These are phyloP conservation scores for Exsudoporus frostii DNA, from an alignment of 768 basidiomycete species.

Conservation along the genomic window DNA sequence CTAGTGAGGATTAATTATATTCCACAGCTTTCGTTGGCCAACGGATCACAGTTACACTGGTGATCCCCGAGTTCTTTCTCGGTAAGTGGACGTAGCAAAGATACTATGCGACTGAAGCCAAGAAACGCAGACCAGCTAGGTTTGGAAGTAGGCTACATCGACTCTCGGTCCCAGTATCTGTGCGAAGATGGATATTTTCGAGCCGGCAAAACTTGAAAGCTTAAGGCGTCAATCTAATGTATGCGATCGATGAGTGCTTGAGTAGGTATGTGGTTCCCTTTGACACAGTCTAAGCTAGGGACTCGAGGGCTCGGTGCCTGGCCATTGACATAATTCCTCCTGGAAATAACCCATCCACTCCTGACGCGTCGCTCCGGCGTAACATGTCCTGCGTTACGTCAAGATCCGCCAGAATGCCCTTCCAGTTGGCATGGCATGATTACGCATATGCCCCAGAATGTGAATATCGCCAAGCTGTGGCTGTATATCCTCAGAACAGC, in stretches of 20 bases:
- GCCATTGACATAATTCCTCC: neutral
- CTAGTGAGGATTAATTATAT: neutral
- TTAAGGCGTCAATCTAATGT: no score
- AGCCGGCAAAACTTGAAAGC: neutral
- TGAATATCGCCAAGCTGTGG: conserved; percentile 13
- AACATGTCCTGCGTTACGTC: neutral
- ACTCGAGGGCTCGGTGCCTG: neutral
- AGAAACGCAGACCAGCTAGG: neutral
- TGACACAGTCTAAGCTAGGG: neutral
- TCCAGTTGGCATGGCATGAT: neutral
- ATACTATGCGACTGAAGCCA: neutral
- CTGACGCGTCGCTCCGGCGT: neutral
- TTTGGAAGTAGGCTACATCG: neutral
- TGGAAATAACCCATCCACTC: neutral
- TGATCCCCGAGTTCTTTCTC: neutral
- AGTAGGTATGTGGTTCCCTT: neutral
- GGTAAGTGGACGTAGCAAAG: neutral
- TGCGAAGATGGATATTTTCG: neutral
- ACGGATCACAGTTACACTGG: neutral
- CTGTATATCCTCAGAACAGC: neutral
- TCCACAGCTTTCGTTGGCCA: neutral
- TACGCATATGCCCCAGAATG: neutral
- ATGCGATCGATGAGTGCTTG: neutral
- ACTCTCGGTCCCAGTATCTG: neutral
- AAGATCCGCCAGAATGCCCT: neutral